Base-by-base conservation (phyloP, 73 alveolate species). In the Paramecium octaurelia region DNA sequence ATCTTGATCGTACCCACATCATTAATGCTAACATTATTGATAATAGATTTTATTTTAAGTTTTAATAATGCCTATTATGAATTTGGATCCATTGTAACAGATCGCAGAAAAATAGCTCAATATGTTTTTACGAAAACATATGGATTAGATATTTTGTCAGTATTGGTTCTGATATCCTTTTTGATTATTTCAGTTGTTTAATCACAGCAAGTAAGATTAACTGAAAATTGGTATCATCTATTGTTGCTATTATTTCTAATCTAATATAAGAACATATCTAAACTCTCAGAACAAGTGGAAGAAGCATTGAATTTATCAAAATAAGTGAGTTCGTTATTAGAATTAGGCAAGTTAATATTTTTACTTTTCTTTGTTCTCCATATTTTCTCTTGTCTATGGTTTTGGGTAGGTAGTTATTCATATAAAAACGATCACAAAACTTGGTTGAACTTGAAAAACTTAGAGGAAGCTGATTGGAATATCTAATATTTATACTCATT, bases 221-320 rank as follows among this genome's bases (percentile, higher is more conserved):
- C 70, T 80, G 70, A 80, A 27, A 42, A 73, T 36, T 73, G 91
- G 75, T 80, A 80, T 80, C 27, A 80, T 80, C 24, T 80, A 80
- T 24, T 80, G 14, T 44, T 80, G 20, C 10, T 80, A 48, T 24
- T 80, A 24, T 80, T 80, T 48, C 75, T 44, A 2, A 42, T 80
- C 18, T 42, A 80, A 42, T 42, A 42, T 44, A 80, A 48, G 35
- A 80, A 80, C 46, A 80, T 80, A n/a, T 27, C 91, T 23, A 80
- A 80, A 44, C 12, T 80, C 8, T 40, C 75, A 80, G 70, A 42
- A 44, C 14, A 44, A 46, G 91, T 35, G 0, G 91, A 80, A 35
- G 91, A 80, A 80, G 75, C 76, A 4, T n/a, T 80, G 31, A 80
- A 80, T 80, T 80, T 80, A 43, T 80, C 91, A 8, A 80, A 80